Evolutionary conservation across 73 alveolate genomes (phyloP).

Genomic region (Chromera velia): DNA sequence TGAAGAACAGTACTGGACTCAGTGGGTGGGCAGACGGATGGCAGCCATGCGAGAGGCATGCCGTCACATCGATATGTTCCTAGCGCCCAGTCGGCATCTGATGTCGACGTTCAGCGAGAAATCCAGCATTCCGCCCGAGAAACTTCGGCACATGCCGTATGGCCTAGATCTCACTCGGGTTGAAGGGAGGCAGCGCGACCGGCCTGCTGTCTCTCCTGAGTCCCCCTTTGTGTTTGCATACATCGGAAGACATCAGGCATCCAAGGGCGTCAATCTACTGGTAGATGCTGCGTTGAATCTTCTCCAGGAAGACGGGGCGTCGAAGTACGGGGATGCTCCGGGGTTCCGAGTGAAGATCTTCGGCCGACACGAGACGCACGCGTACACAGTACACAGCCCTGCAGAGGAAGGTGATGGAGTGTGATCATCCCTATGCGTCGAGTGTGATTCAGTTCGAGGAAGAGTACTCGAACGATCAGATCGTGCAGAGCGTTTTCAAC

Average conservation of each 20-base stretch:
- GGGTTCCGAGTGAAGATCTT: no score
- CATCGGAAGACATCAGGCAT: conserved; percentile 13
- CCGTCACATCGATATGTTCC: conserved; percentile 3
- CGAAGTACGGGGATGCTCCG: no score
- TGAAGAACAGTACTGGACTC: conserved; percentile 11
- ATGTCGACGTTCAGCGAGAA: neutral
- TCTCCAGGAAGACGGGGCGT: no score
- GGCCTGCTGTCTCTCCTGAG: no score
- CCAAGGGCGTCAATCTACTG: no score
- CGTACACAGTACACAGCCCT: no score
- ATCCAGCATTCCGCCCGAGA: neutral
- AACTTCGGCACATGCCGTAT: conserved; percentile 1
- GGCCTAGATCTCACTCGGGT: conserved; percentile 6
- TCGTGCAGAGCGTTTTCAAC: conserved; percentile 10
- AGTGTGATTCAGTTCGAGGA: neutral
- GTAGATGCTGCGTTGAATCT: no score
- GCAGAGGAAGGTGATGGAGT: no score
- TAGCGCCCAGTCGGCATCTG: conserved; percentile 8
- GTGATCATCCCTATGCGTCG: no score
- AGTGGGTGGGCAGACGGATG: conserved; percentile 10
- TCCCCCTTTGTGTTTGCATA: conserved; percentile 16
- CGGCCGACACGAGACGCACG: no score
- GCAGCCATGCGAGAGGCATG: neutral
- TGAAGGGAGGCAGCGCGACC: neutral
- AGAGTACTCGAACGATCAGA: conserved; percentile 7